These are phyloP conservation scores for Coemansia sp. DNA, from an alignment of 192 early-diverging fungal genomes.

Conservation along the genomic window DNA sequence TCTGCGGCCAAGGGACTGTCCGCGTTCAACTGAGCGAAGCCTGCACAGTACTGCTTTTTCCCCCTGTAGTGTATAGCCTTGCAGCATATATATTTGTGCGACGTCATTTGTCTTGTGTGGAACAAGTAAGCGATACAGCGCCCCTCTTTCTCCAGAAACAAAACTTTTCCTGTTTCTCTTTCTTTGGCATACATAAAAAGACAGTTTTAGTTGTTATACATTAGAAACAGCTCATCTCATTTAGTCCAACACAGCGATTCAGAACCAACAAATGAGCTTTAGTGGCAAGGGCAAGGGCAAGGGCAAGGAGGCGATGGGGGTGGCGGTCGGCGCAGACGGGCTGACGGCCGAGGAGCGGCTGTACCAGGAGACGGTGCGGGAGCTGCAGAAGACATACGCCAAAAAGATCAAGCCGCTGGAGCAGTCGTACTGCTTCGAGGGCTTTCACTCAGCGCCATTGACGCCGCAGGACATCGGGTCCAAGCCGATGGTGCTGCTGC, in stretches of 20 bases:
- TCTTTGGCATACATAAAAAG: background rate
- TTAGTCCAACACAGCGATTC: background rate
- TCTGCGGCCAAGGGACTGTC: slow-evolving; percentile 18
- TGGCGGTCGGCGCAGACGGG: slow-evolving; percentile 32
- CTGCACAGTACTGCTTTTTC: background rate
- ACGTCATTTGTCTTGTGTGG: slow-evolving; percentile 2
- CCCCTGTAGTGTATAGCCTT: background rate
- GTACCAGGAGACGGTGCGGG: slow-evolving; percentile 62
- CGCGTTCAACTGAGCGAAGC: slow-evolving; percentile 18
- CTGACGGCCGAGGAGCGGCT: slow-evolving; percentile 54
- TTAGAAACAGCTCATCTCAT: background rate
- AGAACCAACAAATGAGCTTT: slow-evolving; percentile 2
- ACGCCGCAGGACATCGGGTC: slow-evolving; percentile 81
- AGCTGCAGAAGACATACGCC: slow-evolving; percentile 67
- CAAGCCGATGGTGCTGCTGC: slow-evolving; percentile 81
- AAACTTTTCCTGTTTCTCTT: too few relatives aligned
- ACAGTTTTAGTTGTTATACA: background rate
- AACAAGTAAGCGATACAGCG: background rate
- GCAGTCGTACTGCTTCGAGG: slow-evolving; percentile 74
- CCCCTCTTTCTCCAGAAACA: too few relatives aligned
- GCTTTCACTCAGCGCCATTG: slow-evolving; percentile 76
- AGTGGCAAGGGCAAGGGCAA: slow-evolving; percentile 22
- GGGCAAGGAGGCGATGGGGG: slow-evolving; percentile 19
- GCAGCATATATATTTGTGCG: background rate
- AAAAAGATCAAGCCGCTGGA: slow-evolving; percentile 75